Percentiles rank a stretch among this genome's conserved stretches.
Conservation (phyloP, 2,329 filamentous ascomycete species). For the Ascochyta koolunga region DNA sequence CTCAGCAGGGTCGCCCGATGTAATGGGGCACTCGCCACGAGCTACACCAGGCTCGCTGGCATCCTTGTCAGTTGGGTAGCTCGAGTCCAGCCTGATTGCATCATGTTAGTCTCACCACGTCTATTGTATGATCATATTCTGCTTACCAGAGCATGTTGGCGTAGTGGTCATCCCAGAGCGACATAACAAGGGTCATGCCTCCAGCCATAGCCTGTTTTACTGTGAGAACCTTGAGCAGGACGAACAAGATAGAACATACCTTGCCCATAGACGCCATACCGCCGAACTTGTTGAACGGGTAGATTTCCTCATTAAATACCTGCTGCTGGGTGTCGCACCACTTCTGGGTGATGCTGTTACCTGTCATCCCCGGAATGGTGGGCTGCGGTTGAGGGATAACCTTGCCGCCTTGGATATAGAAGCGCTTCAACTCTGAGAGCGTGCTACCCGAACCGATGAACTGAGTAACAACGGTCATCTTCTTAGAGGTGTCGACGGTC, state of each 20-base stretch:
- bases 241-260: conserved; percentile 55
- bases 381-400: conserved; percentile 54
- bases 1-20: conserved; percentile 38
- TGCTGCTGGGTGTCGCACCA: conserved; percentile 41
- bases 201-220: conserved; percentile 62
- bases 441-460: conserved; percentile 52
- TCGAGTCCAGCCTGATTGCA: conserved; percentile 43
- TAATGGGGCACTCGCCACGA: conserved; percentile 37
- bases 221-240: background rate
- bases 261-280: conserved; percentile 62
- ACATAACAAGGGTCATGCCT: conserved; percentile 69
- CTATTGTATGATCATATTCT: too few species aligned
- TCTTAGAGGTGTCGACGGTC: conserved; percentile 50
- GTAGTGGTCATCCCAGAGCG: conserved; percentile 68
- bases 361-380: conserved; percentile 52
- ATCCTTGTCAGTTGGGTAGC: conserved; percentile 58
- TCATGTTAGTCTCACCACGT: too few species aligned
- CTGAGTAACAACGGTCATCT: conserved; percentile 57
- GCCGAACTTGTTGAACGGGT: conserved; percentile 61
- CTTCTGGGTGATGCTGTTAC: conserved; percentile 39
- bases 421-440: conserved; percentile 53
- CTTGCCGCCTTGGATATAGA: conserved; percentile 57
- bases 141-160: conserved; percentile 68
- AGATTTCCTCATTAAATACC: conserved; percentile 37
- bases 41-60: conserved; percentile 34